phyloP scores from a whole-genome alignment of 1,139 yeast genomes.

The Diutina pseudorugosa region DNA sequence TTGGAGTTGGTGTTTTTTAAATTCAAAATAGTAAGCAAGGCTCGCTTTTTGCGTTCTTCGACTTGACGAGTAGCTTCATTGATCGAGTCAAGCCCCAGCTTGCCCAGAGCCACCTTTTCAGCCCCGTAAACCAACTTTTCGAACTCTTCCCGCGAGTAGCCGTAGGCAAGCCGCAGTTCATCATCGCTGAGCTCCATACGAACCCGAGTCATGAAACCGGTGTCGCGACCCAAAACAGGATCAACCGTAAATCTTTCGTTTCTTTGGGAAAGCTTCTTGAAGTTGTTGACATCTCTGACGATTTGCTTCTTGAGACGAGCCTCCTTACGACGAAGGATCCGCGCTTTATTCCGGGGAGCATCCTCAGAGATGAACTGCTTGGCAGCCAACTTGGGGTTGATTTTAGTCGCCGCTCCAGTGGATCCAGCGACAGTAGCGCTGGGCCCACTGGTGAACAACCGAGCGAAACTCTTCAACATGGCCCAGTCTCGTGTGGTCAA shows the following conservation, averaged over 20 bases:
- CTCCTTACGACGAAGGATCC: slow-evolving; percentile 28
- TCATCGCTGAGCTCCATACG: slow-evolving; percentile 42
- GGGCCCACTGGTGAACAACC: slow-evolving; percentile 1
- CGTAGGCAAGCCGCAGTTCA: slow-evolving; percentile 33
- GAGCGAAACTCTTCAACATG: slow-evolving; percentile 1
- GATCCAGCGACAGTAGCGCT: not conserved
- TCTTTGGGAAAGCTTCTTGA: slow-evolving; percentile 21
- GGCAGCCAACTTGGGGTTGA: slow-evolving; percentile 5
- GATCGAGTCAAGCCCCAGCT: slow-evolving; percentile 26
- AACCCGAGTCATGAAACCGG: slow-evolving; percentile 61
- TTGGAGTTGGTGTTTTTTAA: slow-evolving; percentile 56
- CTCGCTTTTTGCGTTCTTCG: slow-evolving; percentile 55
- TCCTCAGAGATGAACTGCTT: slow-evolving; percentile 11
- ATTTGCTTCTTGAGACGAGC: slow-evolving; percentile 31
- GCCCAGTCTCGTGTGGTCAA: not conserved
- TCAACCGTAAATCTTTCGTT: slow-evolving; percentile 32
- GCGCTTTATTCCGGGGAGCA: slow-evolving; percentile 20
- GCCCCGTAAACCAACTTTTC: slow-evolving; percentile 75
- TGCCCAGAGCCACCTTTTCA: slow-evolving; percentile 30
- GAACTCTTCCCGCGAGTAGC: slow-evolving; percentile 50
- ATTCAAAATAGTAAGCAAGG: slow-evolving; percentile 58
- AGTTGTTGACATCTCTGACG: slow-evolving; percentile 33
- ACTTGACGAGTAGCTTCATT: slow-evolving; percentile 28
- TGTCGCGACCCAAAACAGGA: slow-evolving; percentile 71
- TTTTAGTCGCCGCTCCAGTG: not conserved